phyloP scores from a whole-genome alignment of 192 early-diverging fungal genomes.

The Entomortierella chlamydospora region DNA sequence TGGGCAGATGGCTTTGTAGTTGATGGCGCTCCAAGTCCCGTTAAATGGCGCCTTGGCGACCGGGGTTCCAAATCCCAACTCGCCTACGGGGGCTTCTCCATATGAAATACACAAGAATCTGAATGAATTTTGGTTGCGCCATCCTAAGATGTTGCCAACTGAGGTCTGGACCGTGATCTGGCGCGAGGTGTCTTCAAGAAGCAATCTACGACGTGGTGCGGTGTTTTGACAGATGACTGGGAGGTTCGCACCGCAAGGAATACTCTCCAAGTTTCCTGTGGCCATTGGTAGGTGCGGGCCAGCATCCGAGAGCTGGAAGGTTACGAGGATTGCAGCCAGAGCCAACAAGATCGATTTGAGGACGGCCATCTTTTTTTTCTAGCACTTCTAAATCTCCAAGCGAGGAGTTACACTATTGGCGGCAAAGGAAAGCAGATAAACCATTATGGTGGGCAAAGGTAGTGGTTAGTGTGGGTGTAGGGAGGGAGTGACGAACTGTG shows the following conservation, averaged over 20 bases:
- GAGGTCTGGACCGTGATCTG: conserved; percentile 51
- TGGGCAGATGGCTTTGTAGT: conserved; percentile 36
- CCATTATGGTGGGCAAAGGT: too few species aligned
- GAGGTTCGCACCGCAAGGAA: conserved; percentile 30
- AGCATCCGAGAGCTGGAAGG: too few species aligned
- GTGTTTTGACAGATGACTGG: conserved; percentile 38
- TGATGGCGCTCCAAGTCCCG: conserved; percentile 28
- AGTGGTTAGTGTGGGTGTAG: too few species aligned
- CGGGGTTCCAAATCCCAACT: conserved; percentile 59
- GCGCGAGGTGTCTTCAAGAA: conserved; percentile 45
- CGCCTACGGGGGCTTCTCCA: conserved; percentile 54
- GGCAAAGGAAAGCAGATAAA: too few species aligned
- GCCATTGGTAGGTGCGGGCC: too few species aligned
- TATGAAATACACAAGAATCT: conserved; percentile 64
- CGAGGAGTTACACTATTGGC: too few species aligned
- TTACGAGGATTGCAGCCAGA: too few species aligned
- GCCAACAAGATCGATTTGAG: too few species aligned
- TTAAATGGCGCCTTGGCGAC: conserved; percentile 45
- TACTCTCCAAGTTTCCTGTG: conserved; percentile 40
- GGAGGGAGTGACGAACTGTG: too few species aligned
- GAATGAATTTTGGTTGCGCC: conserved; percentile 39
- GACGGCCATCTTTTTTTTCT: too few species aligned
- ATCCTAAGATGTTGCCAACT: conserved; percentile 33
- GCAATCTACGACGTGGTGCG: conserved; percentile 36
- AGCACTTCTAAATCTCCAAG: too few species aligned